Base-by-base conservation (phyloP, 2,329 filamentous ascomycete genomes). In the Calonectria honghensis region DNA sequence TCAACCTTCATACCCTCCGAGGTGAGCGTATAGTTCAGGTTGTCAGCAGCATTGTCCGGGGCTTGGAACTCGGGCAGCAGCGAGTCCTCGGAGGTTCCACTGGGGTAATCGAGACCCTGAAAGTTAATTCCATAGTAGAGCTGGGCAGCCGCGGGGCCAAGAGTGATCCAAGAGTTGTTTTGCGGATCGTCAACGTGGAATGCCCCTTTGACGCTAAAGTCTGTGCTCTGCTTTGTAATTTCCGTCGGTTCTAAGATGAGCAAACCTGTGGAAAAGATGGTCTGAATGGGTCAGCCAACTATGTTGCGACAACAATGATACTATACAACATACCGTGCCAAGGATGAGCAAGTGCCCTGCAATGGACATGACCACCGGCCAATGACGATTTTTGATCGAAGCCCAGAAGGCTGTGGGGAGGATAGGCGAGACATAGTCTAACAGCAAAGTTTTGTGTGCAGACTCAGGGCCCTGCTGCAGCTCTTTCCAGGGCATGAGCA, bases 371-470 rank as follows among this genome's bases (percentile, higher is more conserved):
- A 76, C 68, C 3, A 83, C 79, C 6, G 75, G 68, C 66, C 75
- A 78, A 61, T 83, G 81, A 1, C 77, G 73, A 59, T 81, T 81
- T n/a, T 68, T 78, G 3, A 80, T 31, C 9, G 82, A 76, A 7
- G 45, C 68, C 72, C 69, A 83, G 6, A 84, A 74, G 29, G 76
- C 78, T 1, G 75, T 68, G 24, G 77, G 71, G 20, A 82, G 35
- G 3, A 77, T 73, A 16, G 82, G 81, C 2, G 83, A 83, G 3
- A 82, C 68, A 63, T 83, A 84, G 59, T 84, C 82, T n/a, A 83
- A 72, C 2, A 81, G 68, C 4, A 84, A 41, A 14, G 81, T 80
- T 68, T 77, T 78, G 20, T 76, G 63, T 7, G 75, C 68, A 2
- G 68, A 27, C 3, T 70, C 48, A 1, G 78, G 76, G 6, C 78